Conservation (phyloP, 495 filamentous ascomycete genomes). For the Arthonia radiata region DNA sequence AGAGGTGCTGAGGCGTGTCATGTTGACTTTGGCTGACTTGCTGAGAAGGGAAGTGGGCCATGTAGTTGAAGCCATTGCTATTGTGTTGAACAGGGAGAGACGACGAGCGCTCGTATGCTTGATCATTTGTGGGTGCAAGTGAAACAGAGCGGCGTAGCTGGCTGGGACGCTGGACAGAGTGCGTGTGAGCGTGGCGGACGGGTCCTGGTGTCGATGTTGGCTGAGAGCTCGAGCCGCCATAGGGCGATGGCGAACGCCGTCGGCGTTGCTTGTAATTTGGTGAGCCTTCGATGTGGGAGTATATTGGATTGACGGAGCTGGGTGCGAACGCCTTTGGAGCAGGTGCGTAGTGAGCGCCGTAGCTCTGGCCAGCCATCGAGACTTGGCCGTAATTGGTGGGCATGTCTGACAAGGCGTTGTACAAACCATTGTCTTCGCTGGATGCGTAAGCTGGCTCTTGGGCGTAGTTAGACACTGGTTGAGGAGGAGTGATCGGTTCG, state of each 20-base stretch:
- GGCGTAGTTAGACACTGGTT: constrained; percentile 52
- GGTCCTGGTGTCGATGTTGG: constrained; percentile 13
- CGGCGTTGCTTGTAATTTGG: constrained; percentile 95
- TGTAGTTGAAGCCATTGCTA: neutral
- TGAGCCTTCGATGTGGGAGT: constrained; percentile 90
- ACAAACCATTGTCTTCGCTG: constrained; percentile 88
- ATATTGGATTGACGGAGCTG: constrained; percentile 67
- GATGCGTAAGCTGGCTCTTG: constrained; percentile 89
- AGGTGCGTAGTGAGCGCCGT: constrained; percentile 30
- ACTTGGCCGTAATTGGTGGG: constrained; percentile 40
- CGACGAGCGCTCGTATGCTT: neutral
- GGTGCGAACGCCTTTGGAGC: constrained; percentile 40
- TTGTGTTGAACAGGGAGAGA: neutral
- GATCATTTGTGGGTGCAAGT: neutral
- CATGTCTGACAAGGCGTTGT: constrained; percentile 54
- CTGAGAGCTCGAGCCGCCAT: constrained; percentile 38
- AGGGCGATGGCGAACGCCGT: constrained; percentile 73
- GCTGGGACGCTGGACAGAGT: constrained; percentile 47
- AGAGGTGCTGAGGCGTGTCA: constrained; percentile 43
- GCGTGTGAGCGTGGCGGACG: constrained; percentile 22
- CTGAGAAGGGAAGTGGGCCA: constrained; percentile 37
- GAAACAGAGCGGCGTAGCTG: constrained; percentile 84
- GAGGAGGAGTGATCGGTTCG: constrained; percentile 87
- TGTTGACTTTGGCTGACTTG: constrained; percentile 50
- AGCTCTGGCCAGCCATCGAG: constrained; percentile 31